phyloP scores from a whole-genome alignment of 1,284 basidiomycete genomes.

The Cutaneotrichosporon curvatum region DNA sequence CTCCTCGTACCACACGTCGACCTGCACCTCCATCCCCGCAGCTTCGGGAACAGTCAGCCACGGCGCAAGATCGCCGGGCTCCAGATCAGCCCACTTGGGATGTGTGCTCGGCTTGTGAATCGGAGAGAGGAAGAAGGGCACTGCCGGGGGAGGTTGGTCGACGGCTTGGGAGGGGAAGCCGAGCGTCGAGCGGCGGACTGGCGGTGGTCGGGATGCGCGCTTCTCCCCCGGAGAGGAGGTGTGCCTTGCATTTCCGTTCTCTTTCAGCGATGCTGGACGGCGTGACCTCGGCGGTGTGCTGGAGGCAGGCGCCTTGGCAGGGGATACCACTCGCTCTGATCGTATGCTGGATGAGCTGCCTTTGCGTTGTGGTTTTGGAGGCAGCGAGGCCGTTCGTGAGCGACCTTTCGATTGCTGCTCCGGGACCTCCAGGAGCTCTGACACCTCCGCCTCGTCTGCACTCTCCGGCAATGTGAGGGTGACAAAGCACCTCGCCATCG shows the following conservation, averaged over 20 bases:
- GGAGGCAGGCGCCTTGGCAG: too few relatives aligned
- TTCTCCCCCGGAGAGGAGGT: background rate
- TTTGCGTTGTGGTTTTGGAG: constrained; percentile 4
- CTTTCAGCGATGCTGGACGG: too few relatives aligned
- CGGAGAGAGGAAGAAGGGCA: constrained; percentile 45
- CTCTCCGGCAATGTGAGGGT: constrained; percentile 20
- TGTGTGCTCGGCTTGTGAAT: constrained; percentile 40
- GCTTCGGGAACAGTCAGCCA: constrained; percentile 32
- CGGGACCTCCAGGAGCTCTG: too few relatives aligned
- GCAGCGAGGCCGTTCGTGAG: constrained; percentile 9
- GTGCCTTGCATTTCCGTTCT: constrained; percentile 2
- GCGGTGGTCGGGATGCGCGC: constrained; percentile 1
- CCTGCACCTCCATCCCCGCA: constrained; percentile 20
- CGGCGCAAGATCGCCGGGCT: constrained; percentile 37
- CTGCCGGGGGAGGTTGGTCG: background rate
- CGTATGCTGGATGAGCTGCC: background rate
- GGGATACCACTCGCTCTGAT: too few relatives aligned
- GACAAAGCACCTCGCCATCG: constrained; percentile 32
- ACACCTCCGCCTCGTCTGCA: too few relatives aligned
- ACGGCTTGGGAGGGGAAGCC: constrained; percentile 2
- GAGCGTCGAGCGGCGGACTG: constrained; percentile 10
- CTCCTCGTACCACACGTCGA: constrained; percentile 41
- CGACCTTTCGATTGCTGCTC: background rate
- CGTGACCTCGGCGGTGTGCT: too few relatives aligned
- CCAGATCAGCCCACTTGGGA: constrained; percentile 36